These are phyloP conservation scores for Cercospora sp. DNA, from an alignment of 2,329 filamentous ascomycete genomes.

Conservation along the genomic window DNA sequence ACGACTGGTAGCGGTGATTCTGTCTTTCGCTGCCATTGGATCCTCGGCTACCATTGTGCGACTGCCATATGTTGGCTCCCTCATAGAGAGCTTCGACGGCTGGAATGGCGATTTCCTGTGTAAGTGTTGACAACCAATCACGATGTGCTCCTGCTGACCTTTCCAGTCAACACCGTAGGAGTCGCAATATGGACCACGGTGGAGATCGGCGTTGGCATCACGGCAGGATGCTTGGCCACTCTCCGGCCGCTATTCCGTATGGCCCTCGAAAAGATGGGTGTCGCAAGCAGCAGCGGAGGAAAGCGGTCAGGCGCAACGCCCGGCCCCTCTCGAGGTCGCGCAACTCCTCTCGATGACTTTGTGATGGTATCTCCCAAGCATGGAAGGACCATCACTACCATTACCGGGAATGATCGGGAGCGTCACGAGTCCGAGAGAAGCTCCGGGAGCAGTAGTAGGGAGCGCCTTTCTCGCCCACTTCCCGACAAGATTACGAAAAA, in stretches of 20 bases:
- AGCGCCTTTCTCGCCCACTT: constrained; percentile 18
- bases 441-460: constrained; percentile 26
- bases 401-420: constrained; percentile 25
- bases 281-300: constrained; percentile 19
- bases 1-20: constrained; percentile 41
- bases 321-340: constrained; percentile 1
- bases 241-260: constrained; percentile 51
- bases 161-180: constrained; percentile 45
- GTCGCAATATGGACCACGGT: constrained; percentile 40
- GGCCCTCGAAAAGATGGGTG: constrained; percentile 21
- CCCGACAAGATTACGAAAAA: constrained; percentile 24
- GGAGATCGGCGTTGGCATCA: constrained; percentile 40
- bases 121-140: constrained; percentile 21
- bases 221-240: constrained; percentile 52
- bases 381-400: constrained; percentile 24
- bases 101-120: constrained; percentile 47
- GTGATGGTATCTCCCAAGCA: constrained; percentile 22
- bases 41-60: constrained; percentile 55
- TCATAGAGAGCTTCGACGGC: constrained; percentile 39
- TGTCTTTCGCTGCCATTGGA: constrained; percentile 49
- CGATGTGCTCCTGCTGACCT: background rate
- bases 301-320: constrained; percentile 9
- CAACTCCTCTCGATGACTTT: constrained; percentile 19
- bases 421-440: constrained; percentile 3
- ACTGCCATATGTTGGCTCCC: constrained; percentile 45